Evolutionary conservation across 1,284 basidiomycete genomes (phyloP).

Genomic region (Apiotrichum mycotoxinovorans): DNA sequence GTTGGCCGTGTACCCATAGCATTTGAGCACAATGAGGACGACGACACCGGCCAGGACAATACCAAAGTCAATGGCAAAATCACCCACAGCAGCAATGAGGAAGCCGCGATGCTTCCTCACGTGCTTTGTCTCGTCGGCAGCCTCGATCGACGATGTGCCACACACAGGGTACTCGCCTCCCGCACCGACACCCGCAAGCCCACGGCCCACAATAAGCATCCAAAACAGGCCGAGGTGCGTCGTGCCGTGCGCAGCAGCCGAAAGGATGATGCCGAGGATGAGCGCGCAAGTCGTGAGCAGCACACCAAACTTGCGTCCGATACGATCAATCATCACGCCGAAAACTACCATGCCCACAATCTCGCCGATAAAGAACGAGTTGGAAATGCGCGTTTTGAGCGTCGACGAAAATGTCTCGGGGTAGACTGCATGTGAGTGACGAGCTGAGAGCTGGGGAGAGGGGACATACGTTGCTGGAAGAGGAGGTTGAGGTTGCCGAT

Average conservation of each 20-base stretch:
- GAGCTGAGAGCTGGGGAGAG: not conserved
- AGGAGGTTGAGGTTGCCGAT: constrained; percentile 19
- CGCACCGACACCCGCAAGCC: constrained; percentile 66
- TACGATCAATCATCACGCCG: constrained; percentile 29
- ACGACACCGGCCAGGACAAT: constrained; percentile 23
- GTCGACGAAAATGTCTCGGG: constrained; percentile 16
- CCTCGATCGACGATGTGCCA: constrained; percentile 62
- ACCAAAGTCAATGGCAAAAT: constrained; percentile 39
- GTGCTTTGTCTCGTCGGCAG: constrained; percentile 63
- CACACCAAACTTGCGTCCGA: constrained; percentile 33
- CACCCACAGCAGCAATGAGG: constrained; percentile 71
- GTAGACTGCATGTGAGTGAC: constrained; percentile 17
- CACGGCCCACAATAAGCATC: constrained; percentile 69
- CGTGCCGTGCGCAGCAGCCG: constrained; percentile 22
- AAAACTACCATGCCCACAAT: constrained; percentile 27
- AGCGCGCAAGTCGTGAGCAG: constrained; percentile 29
- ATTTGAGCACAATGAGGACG: constrained; percentile 26
- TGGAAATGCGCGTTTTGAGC: constrained; percentile 32
- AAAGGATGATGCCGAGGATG: constrained; percentile 29
- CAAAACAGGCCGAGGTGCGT: constrained; percentile 57
- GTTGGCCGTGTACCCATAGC: constrained; percentile 15
- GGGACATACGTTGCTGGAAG: constrained; percentile 3
- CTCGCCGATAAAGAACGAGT: constrained; percentile 29
- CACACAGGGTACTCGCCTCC: constrained; percentile 74
- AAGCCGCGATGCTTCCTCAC: constrained; percentile 58